Evolutionary conservation across 2,329 filamentous ascomycete genomes (phyloP).

Genomic region (Knoxdaviesia capensis): DNA sequence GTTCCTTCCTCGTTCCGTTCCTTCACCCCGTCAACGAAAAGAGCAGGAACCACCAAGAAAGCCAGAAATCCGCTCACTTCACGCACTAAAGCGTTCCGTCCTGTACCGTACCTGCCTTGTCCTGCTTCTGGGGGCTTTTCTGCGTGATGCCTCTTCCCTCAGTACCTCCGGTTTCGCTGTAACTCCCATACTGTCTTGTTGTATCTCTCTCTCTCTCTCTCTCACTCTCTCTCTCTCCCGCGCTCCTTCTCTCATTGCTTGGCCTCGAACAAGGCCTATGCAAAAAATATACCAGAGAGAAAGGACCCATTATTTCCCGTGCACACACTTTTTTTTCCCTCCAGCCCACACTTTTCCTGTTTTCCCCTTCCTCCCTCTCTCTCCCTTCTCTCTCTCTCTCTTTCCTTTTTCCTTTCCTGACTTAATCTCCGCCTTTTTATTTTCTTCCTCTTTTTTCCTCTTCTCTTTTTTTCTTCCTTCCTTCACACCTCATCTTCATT

Average conservation of each 20-base stretch:
- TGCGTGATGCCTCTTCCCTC: too few species aligned
- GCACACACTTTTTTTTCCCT: slow-evolving; percentile 1
- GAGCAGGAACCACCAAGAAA: too few species aligned
- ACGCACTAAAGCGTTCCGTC: too few species aligned
- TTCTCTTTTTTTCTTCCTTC: slow-evolving; percentile 3
- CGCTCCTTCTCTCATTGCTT: slow-evolving; percentile 1
- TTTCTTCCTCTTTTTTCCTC: slow-evolving; percentile 1
- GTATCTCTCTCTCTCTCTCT: too few species aligned
- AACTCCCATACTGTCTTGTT: background rate
- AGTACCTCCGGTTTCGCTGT: background rate
- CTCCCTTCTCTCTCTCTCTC: slow-evolving; percentile 1
- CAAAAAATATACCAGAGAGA: background rate
- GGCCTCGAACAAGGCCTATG: slow-evolving; percentile 2
- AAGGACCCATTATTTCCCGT: slow-evolving; percentile 1
- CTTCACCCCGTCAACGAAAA: too few species aligned
- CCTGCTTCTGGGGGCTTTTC: too few species aligned
- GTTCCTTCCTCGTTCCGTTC: too few species aligned
- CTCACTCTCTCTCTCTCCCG: background rate
- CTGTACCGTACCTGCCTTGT: too few species aligned
- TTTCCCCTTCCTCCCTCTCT: slow-evolving; percentile 1
- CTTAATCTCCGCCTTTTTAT: slow-evolving; percentile 2
- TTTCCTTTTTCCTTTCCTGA: slow-evolving; percentile 1
- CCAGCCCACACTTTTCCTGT: slow-evolving; percentile 3
- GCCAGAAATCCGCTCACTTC: too few species aligned
- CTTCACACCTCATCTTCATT: slow-evolving; percentile 8